These are phyloP conservation scores for Claviceps fusiformis DNA, from an alignment of 2,329 filamentous ascomycete genomes.

Conservation along the genomic window DNA sequence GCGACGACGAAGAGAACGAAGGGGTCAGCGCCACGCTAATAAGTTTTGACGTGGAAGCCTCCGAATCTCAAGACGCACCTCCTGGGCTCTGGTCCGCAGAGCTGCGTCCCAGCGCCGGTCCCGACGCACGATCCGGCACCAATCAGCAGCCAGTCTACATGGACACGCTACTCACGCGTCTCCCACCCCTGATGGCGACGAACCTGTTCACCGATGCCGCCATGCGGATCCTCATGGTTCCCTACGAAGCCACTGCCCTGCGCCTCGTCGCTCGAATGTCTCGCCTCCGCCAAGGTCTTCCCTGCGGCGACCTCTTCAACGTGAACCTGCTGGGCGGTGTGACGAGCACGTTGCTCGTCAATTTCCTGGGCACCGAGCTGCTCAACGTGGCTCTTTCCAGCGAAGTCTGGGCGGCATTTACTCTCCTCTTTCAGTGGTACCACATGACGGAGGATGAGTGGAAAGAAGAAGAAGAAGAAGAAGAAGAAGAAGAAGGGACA, in stretches of 20 bases:
- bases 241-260: conserved; percentile 32
- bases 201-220: conserved; percentile 32
- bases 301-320: conserved; percentile 25
- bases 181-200: conserved; percentile 34
- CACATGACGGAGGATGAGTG: conserved; percentile 31
- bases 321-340: conserved; percentile 23
- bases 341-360: conserved; percentile 26
- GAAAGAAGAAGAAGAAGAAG: conserved; percentile 22
- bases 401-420: conserved; percentile 31
- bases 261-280: conserved; percentile 31
- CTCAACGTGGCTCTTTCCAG: conserved; percentile 29
- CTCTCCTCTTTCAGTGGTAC: conserved; percentile 23
- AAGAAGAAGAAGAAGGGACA: conserved; percentile 16
- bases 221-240: conserved; percentile 28
- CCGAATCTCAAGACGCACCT: conserved; percentile 36
- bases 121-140: conserved; percentile 15
- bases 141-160: conserved; percentile 24
- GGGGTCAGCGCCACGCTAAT: conserved; percentile 43
- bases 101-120: conserved; percentile 33
- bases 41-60: conserved; percentile 47
- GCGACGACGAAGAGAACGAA: conserved; percentile 43
- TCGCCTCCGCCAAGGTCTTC: conserved; percentile 23
- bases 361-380: conserved; percentile 33
- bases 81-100: conserved; percentile 46
- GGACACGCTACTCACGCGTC: conserved; percentile 35